Base-by-base conservation (phyloP, 305 asterid genomes). In the Salvia sclarea region DNA sequence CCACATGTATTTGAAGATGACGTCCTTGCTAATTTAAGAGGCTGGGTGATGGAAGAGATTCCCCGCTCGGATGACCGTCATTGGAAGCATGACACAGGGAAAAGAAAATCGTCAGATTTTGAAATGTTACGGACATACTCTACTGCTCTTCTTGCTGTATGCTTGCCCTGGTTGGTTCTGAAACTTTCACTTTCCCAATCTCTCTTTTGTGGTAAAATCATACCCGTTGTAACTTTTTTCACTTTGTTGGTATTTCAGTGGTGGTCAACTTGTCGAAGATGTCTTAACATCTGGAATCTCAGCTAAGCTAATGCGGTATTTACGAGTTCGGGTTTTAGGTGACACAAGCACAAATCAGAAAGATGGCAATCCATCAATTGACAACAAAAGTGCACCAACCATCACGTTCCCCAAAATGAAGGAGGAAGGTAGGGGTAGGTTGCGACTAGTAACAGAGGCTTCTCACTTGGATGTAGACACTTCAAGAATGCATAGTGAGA, bases 221-320 rank as follows among this genome's bases (percentile, higher is more conserved):
- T 43, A 74, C 69, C 63, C 61, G 13, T 69, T 66, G 48, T 72
- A 52, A 75, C 33, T 0, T 44, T 58, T 64, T 30, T 69, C 71
- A 65, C 70, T 73, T 60, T 35, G 28, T 61, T 72, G 68, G 48
- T 78, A 66, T 66, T 84, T 58, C 78, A 95, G 98, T 66, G 88
- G 86, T 64, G 97, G 90, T 75, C 96, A 89, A 80, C 81, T 95
- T 74, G 99, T 90, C 71, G 99, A 92, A 80, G 99, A 92, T 71
- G 96, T 92, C 78, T 80, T 95, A 67, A 85, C 88, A 69, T 88
- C 99, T 80, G 97, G 99, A 37, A 81, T 95, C 68, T 78, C 99
- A 62, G 88, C 99, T 71, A 92, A 88, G 78, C 86, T 92, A 69
- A 92, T 95, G 98, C 83, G 89, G 43, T 85, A 85, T 80, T 88